Evolutionary conservation across 179 eudicot species (phyloP).

Genomic region (Beta macrorhiza): DNA sequence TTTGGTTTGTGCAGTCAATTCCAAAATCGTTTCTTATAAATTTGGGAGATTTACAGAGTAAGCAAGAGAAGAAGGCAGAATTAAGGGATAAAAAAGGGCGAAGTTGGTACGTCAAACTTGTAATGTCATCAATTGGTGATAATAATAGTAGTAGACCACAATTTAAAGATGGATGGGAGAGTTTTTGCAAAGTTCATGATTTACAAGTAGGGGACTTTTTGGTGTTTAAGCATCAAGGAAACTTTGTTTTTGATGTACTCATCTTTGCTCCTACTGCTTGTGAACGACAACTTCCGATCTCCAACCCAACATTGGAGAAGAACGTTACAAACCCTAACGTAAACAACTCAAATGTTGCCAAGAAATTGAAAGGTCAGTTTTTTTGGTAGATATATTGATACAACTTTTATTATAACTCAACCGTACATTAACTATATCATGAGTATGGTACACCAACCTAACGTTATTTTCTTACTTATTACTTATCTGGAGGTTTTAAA

Average conservation of each 20-base stretch:
- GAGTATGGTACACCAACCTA: no score
- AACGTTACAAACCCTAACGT: neutral
- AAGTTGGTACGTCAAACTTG: conserved; percentile 17
- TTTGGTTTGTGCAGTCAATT: conserved; percentile 20
- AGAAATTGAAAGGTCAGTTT: neutral
- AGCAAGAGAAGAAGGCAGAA: neutral
- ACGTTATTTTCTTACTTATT: no score
- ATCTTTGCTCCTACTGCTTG: conserved; percentile 22
- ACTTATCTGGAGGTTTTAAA: no score
- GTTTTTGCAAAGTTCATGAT: conserved; percentile 20
- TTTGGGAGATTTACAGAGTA: neutral
- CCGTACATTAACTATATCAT: no score
- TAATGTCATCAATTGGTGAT: neutral
- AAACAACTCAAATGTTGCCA: neutral
- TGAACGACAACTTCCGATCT: conserved; percentile 4
- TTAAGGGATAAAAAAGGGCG: conserved; percentile 3
- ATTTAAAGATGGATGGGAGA: conserved; percentile 26
- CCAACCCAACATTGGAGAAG: neutral
- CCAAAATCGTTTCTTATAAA: conserved; percentile 23
- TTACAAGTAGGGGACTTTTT: conserved; percentile 29
- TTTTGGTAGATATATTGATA: no score
- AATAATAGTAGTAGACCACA: neutral
- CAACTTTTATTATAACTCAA: no score
- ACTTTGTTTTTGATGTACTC: conserved; percentile 19
- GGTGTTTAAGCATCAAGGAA: conserved; percentile 20